A percentile compares a stretch with the other conserved stretches of the same genome.
These are phyloP conservation scores for Tagetes patula DNA, from an alignment of 129 eudicot species.

Conservation along the genomic window DNA sequence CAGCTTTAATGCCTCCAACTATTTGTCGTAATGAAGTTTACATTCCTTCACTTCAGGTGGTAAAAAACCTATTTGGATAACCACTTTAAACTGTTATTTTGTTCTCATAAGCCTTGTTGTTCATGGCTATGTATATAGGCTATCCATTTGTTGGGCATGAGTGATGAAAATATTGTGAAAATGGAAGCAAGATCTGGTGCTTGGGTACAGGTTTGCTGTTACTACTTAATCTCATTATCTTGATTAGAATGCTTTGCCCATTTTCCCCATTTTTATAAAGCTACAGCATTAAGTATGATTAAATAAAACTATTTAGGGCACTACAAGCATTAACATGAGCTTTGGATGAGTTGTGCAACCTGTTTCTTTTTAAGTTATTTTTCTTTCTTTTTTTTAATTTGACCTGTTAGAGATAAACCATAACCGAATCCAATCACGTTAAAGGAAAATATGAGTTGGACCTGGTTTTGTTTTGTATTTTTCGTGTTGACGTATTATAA, in stretches of 20 bases:
- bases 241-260: not conserved
- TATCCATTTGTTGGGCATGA: not conserved
- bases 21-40: constrained; percentile 9
- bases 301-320: not conserved
- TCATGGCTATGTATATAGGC: not conserved
- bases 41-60: constrained; percentile 6
- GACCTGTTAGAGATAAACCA: not conserved
- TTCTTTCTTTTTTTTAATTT: not conserved
- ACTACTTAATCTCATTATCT: not conserved
- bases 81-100: not conserved
- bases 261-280: not conserved
- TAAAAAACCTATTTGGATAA: not conserved
- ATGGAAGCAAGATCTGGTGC: constrained; percentile 10
- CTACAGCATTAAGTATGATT: not conserved
- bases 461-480: too few species aligned
- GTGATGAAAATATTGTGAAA: not conserved
- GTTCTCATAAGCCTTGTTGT: not conserved
- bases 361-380: too few species aligned
- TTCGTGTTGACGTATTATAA: too few species aligned
- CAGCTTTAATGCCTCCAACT: not conserved
- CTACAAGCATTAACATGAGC: not conserved
- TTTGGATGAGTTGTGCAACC: not conserved
- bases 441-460: not conserved
- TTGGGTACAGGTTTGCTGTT: constrained; percentile 21
- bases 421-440: not conserved